A percentile compares a stretch with the other conserved stretches of the same genome.
Evolutionary conservation across 257 asterid genomes (phyloP).

Genomic region (Jasminum sambac): DNA sequence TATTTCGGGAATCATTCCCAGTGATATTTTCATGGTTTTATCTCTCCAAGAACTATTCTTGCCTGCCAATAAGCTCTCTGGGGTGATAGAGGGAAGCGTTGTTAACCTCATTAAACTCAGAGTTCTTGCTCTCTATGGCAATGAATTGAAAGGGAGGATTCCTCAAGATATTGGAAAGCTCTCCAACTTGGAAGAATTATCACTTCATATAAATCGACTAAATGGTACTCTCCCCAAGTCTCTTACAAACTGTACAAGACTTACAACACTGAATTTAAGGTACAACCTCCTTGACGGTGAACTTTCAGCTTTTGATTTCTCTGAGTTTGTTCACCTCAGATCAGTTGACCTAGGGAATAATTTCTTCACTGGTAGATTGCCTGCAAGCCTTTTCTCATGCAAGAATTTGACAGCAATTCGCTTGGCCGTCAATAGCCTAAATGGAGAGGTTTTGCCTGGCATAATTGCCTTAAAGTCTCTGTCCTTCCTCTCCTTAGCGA

Average conservation of each 20-base stretch:
- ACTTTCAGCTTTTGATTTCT: conserved; percentile 69
- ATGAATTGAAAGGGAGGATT: conserved; percentile 56
- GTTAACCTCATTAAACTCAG: conserved; percentile 62
- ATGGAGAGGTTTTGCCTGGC: conserved; percentile 61
- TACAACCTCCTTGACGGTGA: conserved; percentile 71
- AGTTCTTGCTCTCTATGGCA: conserved; percentile 58
- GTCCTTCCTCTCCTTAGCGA: conserved; percentile 79
- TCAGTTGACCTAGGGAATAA: conserved; percentile 81
- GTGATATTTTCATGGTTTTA: conserved; percentile 46
- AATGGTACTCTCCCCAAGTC: conserved; percentile 71
- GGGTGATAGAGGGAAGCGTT: conserved; percentile 46
- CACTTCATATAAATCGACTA: conserved; percentile 67
- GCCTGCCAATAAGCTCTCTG: conserved; percentile 68
- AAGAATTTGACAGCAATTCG: conserved; percentile 66
- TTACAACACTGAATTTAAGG: conserved; percentile 57
- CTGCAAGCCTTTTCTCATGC: conserved; percentile 69
- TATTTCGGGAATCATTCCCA: conserved; percentile 61
- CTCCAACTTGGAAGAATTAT: conserved; percentile 55
- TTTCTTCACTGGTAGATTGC: conserved; percentile 57
- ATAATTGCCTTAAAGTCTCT: conserved; percentile 66
- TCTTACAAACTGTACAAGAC: conserved; percentile 61
- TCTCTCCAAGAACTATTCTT: conserved; percentile 57
- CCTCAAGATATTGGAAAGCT: conserved; percentile 78
- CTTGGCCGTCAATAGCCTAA: conserved; percentile 58
- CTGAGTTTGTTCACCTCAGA: conserved; percentile 50